phyloP scores from a whole-genome alignment of 2,329 filamentous ascomycete genomes.

The Dothideomycetidae sp. region DNA sequence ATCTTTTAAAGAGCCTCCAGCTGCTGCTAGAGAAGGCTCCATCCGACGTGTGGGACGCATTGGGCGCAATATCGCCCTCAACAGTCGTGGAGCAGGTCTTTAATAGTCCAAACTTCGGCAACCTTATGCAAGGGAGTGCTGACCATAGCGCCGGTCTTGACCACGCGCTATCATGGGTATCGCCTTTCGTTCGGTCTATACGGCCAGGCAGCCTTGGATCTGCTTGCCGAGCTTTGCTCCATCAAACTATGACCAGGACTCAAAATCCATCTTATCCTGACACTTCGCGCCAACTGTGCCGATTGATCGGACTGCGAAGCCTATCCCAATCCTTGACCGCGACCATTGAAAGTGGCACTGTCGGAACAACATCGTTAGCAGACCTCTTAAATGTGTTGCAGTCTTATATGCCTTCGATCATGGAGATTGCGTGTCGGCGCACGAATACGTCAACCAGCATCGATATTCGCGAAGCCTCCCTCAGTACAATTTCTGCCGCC shows the following conservation, averaged over 20 bases:
- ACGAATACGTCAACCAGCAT: slow-evolving; percentile 13
- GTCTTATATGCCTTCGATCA: slow-evolving; percentile 36
- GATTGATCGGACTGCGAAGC: slow-evolving; percentile 48
- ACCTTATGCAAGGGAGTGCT: slow-evolving; percentile 40
- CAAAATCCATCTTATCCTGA: slow-evolving; percentile 42
- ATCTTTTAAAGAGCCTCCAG: slow-evolving; percentile 56
- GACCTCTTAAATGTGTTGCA: slow-evolving; percentile 51
- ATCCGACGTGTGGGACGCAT: slow-evolving; percentile 74
- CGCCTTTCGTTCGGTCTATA: slow-evolving; percentile 63
- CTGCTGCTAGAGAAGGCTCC: slow-evolving; percentile 61
- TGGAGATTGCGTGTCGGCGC: slow-evolving; percentile 21
- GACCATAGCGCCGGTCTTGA: slow-evolving; percentile 43
- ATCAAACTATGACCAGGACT: slow-evolving; percentile 56
- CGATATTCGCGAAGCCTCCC: slow-evolving; percentile 29
- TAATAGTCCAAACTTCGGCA: slow-evolving; percentile 50
- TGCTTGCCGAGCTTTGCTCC: slow-evolving; percentile 63
- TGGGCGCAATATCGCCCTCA: slow-evolving; percentile 65
- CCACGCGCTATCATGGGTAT: slow-evolving; percentile 50
- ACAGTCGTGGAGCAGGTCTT: slow-evolving; percentile 76
- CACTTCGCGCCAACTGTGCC: slow-evolving; percentile 46
- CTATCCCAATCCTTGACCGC: slow-evolving; percentile 21
- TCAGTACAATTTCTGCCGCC: slow-evolving; percentile 51
- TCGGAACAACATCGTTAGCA: slow-evolving; percentile 25
- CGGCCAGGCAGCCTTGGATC: slow-evolving; percentile 61
- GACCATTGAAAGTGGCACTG: not conserved